Conservation (phyloP, 2,329 filamentous ascomycete genomes). For the Hawksworthiomyces lignivorus region DNA sequence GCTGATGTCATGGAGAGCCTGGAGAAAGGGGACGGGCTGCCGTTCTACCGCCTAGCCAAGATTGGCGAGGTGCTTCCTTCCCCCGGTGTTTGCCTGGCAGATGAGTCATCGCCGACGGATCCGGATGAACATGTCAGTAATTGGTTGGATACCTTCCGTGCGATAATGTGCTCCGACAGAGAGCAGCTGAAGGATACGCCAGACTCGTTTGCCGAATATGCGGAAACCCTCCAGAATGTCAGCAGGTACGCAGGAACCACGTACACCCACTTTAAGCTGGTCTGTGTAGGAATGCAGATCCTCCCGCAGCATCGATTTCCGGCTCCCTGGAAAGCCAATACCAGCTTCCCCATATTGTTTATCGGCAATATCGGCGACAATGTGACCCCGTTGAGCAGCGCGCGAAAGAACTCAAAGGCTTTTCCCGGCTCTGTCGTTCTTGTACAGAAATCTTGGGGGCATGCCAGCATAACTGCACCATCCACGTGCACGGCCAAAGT, state of each 20-base stretch:
- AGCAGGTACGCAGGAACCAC: slow-evolving; percentile 36
- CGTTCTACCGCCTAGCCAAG: slow-evolving; percentile 31
- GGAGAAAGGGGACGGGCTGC: slow-evolving; percentile 34
- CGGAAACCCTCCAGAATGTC: slow-evolving; percentile 25
- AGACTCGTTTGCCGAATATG: slow-evolving; percentile 27
- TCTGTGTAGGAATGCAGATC: slow-evolving; percentile 31
- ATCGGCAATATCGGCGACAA: slow-evolving; percentile 35
- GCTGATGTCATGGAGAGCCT: slow-evolving; percentile 35
- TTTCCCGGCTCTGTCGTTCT: slow-evolving; percentile 33
- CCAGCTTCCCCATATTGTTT: slow-evolving; percentile 35
- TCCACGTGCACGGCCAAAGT: slow-evolving; percentile 34
- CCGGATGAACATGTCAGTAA: slow-evolving; percentile 20
- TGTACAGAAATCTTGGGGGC: slow-evolving; percentile 42
- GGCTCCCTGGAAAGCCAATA: slow-evolving; percentile 20
- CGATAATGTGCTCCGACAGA: slow-evolving; percentile 38
- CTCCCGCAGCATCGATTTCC: slow-evolving; percentile 31
- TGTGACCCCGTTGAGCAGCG: slow-evolving; percentile 35
- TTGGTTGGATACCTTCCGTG: slow-evolving; percentile 31
- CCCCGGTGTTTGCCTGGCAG: slow-evolving; percentile 20
- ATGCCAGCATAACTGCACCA: slow-evolving; percentile 33
- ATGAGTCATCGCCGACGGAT: neutral
- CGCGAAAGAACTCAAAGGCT: slow-evolving; percentile 11
- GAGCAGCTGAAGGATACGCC: slow-evolving; percentile 24
- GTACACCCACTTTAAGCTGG: slow-evolving; percentile 31
- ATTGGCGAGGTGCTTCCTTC: slow-evolving; percentile 10